phyloP scores from a whole-genome alignment of 2,329 filamentous ascomycete genomes.

The Clonostachys rhizophaga region DNA sequence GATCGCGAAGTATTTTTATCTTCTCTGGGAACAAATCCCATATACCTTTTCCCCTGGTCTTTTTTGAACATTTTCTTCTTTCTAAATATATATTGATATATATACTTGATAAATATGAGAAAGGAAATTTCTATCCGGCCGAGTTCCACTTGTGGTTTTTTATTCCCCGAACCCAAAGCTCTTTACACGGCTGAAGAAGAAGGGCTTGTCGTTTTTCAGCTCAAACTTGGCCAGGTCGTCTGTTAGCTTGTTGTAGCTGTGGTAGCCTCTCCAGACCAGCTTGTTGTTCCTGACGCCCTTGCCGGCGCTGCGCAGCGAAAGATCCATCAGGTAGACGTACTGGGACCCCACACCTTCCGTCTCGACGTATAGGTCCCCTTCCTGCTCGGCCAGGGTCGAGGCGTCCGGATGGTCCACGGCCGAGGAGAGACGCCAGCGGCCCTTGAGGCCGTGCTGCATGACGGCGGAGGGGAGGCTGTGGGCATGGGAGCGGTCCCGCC shows the following conservation, averaged over 20 bases:
- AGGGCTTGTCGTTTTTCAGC: slow-evolving; percentile 59
- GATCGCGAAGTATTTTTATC: not conserved
- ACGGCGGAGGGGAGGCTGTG: slow-evolving; percentile 36
- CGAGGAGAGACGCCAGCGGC: slow-evolving; percentile 45
- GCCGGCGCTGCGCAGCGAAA: slow-evolving; percentile 63
- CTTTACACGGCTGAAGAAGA: slow-evolving; percentile 62
- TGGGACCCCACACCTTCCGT: slow-evolving; percentile 75
- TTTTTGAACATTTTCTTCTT: not conserved
- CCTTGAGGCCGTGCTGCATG: slow-evolving; percentile 65
- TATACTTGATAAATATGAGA: not conserved
- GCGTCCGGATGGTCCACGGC: slow-evolving; percentile 19
- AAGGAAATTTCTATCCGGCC: not conserved
- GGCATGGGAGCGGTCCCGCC: slow-evolving; percentile 8
- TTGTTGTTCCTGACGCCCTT: slow-evolving; percentile 75
- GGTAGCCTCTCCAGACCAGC: slow-evolving; percentile 82
- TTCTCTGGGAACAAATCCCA: not conserved
- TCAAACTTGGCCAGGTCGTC: slow-evolving; percentile 86
- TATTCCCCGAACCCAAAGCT: slow-evolving; percentile 51
- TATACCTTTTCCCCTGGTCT: not conserved
- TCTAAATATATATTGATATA: slow-evolving; percentile 1
- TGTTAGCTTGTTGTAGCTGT: slow-evolving; percentile 83
- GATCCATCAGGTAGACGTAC: slow-evolving; percentile 81
- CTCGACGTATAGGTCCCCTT: slow-evolving; percentile 75
- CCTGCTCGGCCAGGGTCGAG: slow-evolving; percentile 22
- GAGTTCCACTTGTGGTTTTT: not conserved